Evolutionary conservation across 2,329 filamentous ascomycete genomes (phyloP).

Genomic region (Polychaeton citri): DNA sequence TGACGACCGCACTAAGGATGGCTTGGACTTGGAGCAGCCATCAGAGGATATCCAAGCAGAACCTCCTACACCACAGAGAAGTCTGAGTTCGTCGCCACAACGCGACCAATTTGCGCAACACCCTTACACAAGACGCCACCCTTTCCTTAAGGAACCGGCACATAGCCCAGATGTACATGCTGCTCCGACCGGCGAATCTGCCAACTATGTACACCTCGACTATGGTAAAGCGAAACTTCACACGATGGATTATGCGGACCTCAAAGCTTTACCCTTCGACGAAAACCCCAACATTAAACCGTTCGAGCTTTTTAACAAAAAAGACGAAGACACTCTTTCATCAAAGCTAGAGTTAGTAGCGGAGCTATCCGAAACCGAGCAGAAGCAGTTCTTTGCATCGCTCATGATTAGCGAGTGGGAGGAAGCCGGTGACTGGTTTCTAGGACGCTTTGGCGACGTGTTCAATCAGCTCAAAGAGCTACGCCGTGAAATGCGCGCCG

Average conservation of each 20-base stretch:
- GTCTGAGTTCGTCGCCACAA: no score
- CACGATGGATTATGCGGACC: slow-evolving; percentile 12
- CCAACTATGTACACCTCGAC: slow-evolving; percentile 18
- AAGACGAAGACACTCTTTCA: slow-evolving; percentile 7
- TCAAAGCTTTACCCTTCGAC: slow-evolving; percentile 18
- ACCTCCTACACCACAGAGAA: no score
- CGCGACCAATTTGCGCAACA: no score
- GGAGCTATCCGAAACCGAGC: slow-evolving; percentile 17
- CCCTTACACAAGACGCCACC: no score
- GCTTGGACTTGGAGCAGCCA: no score
- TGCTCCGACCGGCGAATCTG: no score
- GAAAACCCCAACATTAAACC: slow-evolving; percentile 9
- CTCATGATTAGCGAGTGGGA: slow-evolving; percentile 46
- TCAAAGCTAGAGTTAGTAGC: slow-evolving; percentile 10
- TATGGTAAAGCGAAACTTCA: slow-evolving; percentile 12
- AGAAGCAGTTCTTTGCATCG: slow-evolving; percentile 37
- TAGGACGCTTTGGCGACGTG: slow-evolving; percentile 40
- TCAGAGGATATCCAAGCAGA: no score
- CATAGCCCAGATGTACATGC: no score
- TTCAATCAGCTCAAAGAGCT: slow-evolving; percentile 38
- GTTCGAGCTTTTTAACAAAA: slow-evolving; percentile 3
- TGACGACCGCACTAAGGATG: no score
- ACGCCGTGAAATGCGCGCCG: slow-evolving; percentile 40
- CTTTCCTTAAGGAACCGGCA: no score
- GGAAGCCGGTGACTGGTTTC: slow-evolving; percentile 47